Percentiles rank a stretch among this genome's conserved stretches.
phyloP scores from a whole-genome alignment of 768 basidiomycete species.

The Termitomyces sp. region DNA sequence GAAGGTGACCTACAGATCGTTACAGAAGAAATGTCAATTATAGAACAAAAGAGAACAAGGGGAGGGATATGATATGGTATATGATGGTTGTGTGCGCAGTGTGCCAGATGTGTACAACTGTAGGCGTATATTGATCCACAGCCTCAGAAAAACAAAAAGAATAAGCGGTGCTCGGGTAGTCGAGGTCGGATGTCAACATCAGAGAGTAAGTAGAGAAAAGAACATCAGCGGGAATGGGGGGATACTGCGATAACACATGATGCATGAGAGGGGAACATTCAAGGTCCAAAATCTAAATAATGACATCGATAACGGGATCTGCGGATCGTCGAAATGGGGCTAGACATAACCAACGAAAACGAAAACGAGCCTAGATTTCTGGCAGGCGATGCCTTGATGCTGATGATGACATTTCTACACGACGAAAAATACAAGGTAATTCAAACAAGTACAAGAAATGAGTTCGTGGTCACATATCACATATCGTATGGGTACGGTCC shows the following conservation, averaged over 20 bases:
- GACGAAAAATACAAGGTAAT: not conserved
- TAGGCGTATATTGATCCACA: not conserved
- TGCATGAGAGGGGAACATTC: not conserved
- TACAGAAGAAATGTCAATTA: not conserved
- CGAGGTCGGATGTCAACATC: not conserved
- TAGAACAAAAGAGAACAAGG: not conserved
- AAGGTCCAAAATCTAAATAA: not conserved
- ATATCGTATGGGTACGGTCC: not conserved
- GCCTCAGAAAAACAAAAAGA: not conserved
- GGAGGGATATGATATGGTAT: not conserved
- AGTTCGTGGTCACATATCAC: not conserved
- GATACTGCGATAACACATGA: too few relatives aligned
- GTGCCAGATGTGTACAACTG: not conserved
- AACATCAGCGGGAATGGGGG: not conserved
- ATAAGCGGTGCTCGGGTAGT: not conserved
- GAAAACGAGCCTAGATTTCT: not conserved
- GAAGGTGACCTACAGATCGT: not conserved
- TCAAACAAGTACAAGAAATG: not conserved
- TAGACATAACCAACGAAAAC: not conserved
- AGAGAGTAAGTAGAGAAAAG: not conserved
- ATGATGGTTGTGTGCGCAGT: constrained; percentile 1
- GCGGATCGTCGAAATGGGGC: not conserved
- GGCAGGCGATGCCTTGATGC: not conserved
- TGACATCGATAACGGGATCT: not conserved
- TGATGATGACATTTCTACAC: not conserved